phyloP scores from a whole-genome alignment of 306 rosid genomes.

The Quercus gilva region DNA sequence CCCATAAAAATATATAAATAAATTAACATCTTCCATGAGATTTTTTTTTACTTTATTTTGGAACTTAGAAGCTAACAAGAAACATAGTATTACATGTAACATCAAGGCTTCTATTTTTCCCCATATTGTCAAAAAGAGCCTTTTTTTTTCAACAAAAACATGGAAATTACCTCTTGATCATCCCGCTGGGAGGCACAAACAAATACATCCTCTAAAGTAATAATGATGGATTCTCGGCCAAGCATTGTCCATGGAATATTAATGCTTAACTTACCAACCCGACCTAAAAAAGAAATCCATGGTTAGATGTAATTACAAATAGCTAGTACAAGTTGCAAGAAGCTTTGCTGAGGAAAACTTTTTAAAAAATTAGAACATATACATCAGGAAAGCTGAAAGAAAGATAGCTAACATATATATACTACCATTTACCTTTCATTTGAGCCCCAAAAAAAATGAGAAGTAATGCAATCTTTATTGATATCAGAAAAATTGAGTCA shows the following conservation, averaged over 20 bases:
- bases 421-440: no score
- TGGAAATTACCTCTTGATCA: constrained; percentile 72
- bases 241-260: constrained; percentile 98
- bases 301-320: constrained; percentile 3
- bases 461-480: no score
- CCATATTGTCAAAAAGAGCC: background rate
- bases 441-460: no score
- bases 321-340: constrained; percentile 17
- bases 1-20: constrained; percentile 1
- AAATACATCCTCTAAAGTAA: constrained; percentile 73
- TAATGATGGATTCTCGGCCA: constrained; percentile 87
- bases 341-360: background rate
- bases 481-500: no score
- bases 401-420: no score
- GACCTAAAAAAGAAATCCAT: constrained; percentile 52
- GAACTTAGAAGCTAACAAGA: background rate
- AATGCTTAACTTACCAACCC: constrained; percentile 89
- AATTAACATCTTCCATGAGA: background rate
- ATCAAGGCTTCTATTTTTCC: background rate
- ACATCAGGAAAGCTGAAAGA: no score
- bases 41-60: background rate
- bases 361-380: no score
- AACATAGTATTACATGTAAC: background rate
- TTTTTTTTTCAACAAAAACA: background rate
- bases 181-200: constrained; percentile 81